Conservation (phyloP, 2,329 filamentous ascomycete species). For the Pezicula radicicola region DNA sequence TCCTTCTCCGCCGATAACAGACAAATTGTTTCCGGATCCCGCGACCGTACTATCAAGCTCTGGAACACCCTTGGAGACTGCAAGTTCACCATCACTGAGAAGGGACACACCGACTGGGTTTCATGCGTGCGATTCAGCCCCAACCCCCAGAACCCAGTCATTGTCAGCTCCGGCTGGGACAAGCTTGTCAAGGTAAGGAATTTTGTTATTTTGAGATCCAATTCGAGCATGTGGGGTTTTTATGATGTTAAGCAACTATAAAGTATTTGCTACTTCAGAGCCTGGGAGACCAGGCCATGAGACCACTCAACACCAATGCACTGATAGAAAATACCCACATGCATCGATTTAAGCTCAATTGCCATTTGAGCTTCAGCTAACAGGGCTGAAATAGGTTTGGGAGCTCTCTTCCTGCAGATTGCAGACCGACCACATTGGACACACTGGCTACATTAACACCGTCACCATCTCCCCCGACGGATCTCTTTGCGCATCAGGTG, state of each 20-base stretch:
- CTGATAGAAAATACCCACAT: conserved; percentile 55
- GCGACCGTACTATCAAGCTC: conserved; percentile 98
- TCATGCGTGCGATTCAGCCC: conserved; percentile 99
- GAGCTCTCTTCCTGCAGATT: conserved; percentile 99
- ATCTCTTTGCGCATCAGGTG: conserved; percentile 97
- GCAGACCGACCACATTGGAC: conserved; percentile 99
- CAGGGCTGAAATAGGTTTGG: conserved; percentile 70
- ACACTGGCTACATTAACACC: conserved; percentile 99
- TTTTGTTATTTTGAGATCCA: conserved; percentile 14
- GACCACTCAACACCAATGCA: conserved; percentile 90
- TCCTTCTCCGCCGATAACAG: conserved; percentile 99
- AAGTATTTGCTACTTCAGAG: conserved; percentile 99
- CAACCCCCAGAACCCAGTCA: conserved; percentile 99
- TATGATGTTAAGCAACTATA: conserved; percentile 87
- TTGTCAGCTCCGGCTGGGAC: conserved; percentile 98
- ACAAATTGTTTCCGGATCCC: conserved; percentile 98
- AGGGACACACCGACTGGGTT: conserved; percentile 99
- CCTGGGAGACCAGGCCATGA: conserved; percentile 80
- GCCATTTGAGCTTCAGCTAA: conserved; percentile 14
- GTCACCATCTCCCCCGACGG: conserved; percentile 99
- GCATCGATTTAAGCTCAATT: conserved; percentile 8
- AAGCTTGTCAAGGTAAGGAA: conserved; percentile 98
- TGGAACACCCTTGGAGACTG: conserved; percentile 99
- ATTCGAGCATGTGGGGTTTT: conserved; percentile 37
- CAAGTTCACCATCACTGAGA: conserved; percentile 99